Evolutionary conservation across 2,329 filamentous ascomycete species (phyloP), one percentile per base, ranked within the genome.

Genomic region (Cladophialophora chaetospira): DNA sequence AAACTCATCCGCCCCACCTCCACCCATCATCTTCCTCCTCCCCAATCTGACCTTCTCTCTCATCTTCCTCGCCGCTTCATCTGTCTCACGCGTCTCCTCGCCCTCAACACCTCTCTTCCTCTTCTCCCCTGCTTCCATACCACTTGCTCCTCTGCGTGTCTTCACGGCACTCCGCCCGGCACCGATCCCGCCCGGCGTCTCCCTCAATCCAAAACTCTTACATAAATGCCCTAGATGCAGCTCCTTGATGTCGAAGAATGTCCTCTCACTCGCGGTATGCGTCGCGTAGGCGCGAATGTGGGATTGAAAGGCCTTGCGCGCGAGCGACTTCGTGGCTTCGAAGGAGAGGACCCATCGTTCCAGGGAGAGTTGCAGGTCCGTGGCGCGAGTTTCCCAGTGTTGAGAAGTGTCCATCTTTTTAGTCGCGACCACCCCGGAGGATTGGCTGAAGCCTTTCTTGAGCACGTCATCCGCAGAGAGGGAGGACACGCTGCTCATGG

Each of bases 231-330:
- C 94, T 5, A 97, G 76, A 71, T 99, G 94, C 44, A 99, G 76
- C 67, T 89, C 84, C 58, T 90, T 91, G 73, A 97, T 95, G 71
- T 97, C 89, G 71, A 99, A 99, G 70, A 88, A 92, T 50, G 79
- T 78, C 50, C 94, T 82, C 75, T 99, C 94, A 40, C 87, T 86
- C 26, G 89, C 87, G 25, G 93, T 84, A 72, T 99, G 94, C 0
- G 94, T 99, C 2, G 94, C 91, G 71, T 99, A 99, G 0, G 94
- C 94, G 53, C 94, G 83, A 53, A 99, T 87, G 68, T 97, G 92
- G 48, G 89, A 94, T 69, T 95, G 91, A 76, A 89, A 99, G 0
- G 88, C 94, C 64, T 89, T 85, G 17, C 91, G 84, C 0, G 89
- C 93, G 67, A 91, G 82, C 66, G 96, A 91, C 3, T 96, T 82